Percentiles rank a stretch among this genome's conserved stretches.
Evolutionary conservation across 2,329 filamentous ascomycete species (phyloP).

Genomic region (Phyllosticta capitalensis): DNA sequence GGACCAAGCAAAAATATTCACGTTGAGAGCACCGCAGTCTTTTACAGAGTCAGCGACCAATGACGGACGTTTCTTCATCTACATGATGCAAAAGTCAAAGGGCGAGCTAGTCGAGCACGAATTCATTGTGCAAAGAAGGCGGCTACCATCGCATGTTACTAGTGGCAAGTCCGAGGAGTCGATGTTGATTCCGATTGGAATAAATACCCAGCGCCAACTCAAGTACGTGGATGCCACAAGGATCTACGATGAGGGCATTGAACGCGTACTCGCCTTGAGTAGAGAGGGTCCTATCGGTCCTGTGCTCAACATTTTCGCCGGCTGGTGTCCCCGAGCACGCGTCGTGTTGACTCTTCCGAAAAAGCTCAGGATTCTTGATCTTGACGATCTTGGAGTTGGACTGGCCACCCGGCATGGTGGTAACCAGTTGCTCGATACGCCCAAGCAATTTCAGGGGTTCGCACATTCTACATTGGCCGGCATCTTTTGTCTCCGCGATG

Average conservation of each 20-base stretch:
- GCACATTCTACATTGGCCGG: not conserved
- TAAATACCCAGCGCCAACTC: conserved; percentile 19
- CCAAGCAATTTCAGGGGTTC: not conserved
- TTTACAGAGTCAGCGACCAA: conserved; percentile 22
- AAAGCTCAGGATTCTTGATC: conserved; percentile 24
- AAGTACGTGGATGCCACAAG: conserved; percentile 23
- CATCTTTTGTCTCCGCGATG: conserved; percentile 21
- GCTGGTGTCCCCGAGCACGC: conserved; percentile 28
- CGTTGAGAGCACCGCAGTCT: conserved; percentile 26
- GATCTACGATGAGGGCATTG: conserved; percentile 22
- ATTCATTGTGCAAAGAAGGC: conserved; percentile 26
- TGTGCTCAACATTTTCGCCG: conserved; percentile 23
- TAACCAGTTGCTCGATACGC: not conserved
- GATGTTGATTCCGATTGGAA: conserved; percentile 26
- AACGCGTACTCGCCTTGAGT: conserved; percentile 22
- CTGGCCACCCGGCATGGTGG: not conserved
- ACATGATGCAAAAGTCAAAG: conserved; percentile 26
- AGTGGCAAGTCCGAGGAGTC: conserved; percentile 13
- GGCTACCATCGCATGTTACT: conserved; percentile 20
- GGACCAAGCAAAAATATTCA: conserved; percentile 19
- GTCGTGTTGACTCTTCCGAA: conserved; percentile 11
- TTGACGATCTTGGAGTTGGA: conserved; percentile 19
- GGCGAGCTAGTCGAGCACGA: conserved; percentile 27
- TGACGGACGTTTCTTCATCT: conserved; percentile 28
- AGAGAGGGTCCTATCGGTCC: conserved; percentile 16